A percentile compares a stretch with the other conserved stretches of the same genome.
These are phyloP conservation scores for Coffea humblotiana DNA, from an alignment of 305 asterid genomes.

Conservation along the genomic window DNA sequence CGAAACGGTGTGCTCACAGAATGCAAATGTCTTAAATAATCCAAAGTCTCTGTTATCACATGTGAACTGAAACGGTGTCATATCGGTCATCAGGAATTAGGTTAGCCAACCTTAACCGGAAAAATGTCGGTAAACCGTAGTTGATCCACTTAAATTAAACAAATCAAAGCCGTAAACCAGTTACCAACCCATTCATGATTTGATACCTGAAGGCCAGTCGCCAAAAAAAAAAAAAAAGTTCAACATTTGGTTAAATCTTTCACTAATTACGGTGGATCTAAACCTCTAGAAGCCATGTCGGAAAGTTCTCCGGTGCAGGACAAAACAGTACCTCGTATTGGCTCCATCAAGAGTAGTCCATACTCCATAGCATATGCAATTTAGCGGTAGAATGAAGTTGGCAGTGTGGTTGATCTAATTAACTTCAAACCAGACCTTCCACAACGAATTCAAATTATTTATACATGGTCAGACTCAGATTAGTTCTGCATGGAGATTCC, in stretches of 20 bases:
- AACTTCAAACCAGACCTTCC: conserved; percentile 33
- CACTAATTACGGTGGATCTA: background rate
- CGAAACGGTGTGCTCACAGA: too few relatives aligned
- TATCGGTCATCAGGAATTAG: background rate
- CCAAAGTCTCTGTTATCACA: background rate
- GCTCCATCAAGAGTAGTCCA: background rate
- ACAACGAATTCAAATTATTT: background rate
- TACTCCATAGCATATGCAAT: background rate
- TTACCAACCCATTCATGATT: background rate
- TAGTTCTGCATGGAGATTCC: background rate
- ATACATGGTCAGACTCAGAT: background rate
- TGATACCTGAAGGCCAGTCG: background rate
- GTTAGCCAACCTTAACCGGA: conserved; percentile 15
- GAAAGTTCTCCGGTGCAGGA: background rate
- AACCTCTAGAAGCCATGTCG: background rate
- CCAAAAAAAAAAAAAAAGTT: background rate
- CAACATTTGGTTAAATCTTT: background rate
- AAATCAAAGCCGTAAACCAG: background rate
- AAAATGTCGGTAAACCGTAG: background rate
- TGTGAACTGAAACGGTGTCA: background rate
- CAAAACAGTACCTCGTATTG: background rate
- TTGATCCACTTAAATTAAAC: background rate
- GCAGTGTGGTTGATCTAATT: conserved; percentile 45
- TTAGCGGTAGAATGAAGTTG: conserved; percentile 22
- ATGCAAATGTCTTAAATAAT: background rate